A percentile compares a stretch with the other conserved stretches of the same genome.
Conservation (phyloP, 2,329 filamentous ascomycete genomes). For the Ophiostoma tasmaniense region DNA sequence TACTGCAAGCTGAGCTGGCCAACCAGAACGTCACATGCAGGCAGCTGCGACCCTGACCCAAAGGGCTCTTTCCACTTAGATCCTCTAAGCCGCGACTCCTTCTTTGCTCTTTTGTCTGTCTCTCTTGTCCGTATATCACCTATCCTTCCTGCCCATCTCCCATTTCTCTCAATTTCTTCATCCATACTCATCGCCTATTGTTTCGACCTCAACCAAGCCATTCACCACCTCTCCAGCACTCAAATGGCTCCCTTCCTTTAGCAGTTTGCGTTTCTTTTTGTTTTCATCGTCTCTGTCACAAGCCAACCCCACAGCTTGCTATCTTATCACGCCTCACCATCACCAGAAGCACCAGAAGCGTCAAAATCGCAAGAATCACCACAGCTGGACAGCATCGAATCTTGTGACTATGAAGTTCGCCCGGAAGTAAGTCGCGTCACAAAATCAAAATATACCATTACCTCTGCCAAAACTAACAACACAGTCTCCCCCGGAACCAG, state of each 20-base stretch:
- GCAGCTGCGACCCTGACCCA: slow-evolving; percentile 14
- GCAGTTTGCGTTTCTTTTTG: not conserved
- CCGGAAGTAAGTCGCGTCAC: slow-evolving; percentile 25
- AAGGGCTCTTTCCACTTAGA: slow-evolving; percentile 6
- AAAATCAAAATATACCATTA: too few species aligned
- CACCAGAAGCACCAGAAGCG: too few species aligned
- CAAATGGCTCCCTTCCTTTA: slow-evolving; percentile 6
- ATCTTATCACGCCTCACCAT: not conserved
- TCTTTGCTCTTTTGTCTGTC: not conserved
- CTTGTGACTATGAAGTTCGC: slow-evolving; percentile 30
- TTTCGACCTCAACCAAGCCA: not conserved
- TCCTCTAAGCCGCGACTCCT: not conserved
- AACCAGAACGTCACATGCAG: slow-evolving; percentile 13
- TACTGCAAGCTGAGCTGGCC: not conserved
- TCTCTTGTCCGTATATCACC: not conserved
- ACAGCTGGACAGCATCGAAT: too few species aligned
- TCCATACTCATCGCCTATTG: not conserved
- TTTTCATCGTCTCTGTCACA: not conserved
- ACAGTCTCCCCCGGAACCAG: slow-evolving; percentile 62
- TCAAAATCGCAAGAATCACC: not conserved
- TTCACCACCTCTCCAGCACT: not conserved
- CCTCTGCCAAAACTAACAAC: not conserved
- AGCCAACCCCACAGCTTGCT: not conserved
- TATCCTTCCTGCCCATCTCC: not conserved
- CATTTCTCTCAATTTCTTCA: not conserved